phyloP scores from a whole-genome alignment of 805 yeast species.

The Candida vartiovaarae region DNA sequence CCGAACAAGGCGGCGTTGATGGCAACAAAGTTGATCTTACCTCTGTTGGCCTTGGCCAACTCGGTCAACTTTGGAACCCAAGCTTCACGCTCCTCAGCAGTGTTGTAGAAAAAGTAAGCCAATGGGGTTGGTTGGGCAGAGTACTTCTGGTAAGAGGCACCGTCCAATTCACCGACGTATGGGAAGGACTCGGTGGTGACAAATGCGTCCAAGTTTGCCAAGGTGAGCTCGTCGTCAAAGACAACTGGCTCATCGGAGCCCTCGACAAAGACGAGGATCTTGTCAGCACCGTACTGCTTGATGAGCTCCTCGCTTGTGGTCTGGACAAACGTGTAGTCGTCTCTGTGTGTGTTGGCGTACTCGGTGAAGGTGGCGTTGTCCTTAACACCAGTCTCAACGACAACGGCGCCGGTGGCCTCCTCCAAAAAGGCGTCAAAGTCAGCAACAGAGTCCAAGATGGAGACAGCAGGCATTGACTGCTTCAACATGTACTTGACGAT shows the following conservation, averaged over 20 bases:
- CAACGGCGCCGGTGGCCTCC: slow-evolving; percentile 42
- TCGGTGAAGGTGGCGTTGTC: slow-evolving; percentile 51
- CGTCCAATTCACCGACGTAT: slow-evolving; percentile 79
- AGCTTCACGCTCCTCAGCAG: slow-evolving; percentile 56
- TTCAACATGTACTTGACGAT: slow-evolving; percentile 75
- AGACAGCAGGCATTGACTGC: slow-evolving; percentile 74
- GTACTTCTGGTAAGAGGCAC: slow-evolving; percentile 69
- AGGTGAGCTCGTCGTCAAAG: slow-evolving; percentile 22
- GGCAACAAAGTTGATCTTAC: slow-evolving; percentile 81
- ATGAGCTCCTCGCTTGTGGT: slow-evolving; percentile 30
- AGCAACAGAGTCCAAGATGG: slow-evolving; percentile 38
- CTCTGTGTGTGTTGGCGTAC: slow-evolving; percentile 60
- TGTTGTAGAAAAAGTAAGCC: slow-evolving; percentile 80
- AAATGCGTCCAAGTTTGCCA: slow-evolving; percentile 24
- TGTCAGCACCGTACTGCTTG: slow-evolving; percentile 28
- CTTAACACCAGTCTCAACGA: slow-evolving; percentile 46
- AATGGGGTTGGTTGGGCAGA: slow-evolving; percentile 69
- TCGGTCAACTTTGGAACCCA: slow-evolving; percentile 46
- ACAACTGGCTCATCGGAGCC: slow-evolving; percentile 26
- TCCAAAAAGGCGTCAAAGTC: slow-evolving; percentile 44
- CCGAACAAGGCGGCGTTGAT: slow-evolving; percentile 77
- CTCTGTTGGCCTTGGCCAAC: slow-evolving; percentile 70
- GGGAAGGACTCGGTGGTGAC: slow-evolving; percentile 62
- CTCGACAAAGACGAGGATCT: slow-evolving; percentile 26
- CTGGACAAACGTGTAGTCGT: slow-evolving; percentile 54